phyloP scores from a whole-genome alignment of 2,329 filamentous ascomycete genomes.

The Colletotrichum orbiculare region DNA sequence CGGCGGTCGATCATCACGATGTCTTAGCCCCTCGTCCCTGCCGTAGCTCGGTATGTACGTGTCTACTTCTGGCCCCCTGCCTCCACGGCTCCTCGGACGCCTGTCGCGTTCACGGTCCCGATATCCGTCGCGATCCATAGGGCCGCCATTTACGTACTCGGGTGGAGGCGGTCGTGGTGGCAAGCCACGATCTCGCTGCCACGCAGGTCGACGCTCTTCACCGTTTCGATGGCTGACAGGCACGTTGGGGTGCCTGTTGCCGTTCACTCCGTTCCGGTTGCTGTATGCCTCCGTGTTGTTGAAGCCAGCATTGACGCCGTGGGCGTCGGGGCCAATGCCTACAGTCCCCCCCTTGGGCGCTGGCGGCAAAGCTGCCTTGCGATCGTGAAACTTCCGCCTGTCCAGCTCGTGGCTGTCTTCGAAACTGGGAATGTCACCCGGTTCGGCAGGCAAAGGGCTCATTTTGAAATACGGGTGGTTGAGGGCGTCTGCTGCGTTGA shows the following conservation, averaged over 20 bases:
- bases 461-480: conserved; percentile 92
- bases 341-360: conserved; percentile 93
- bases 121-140: conserved; percentile 53
- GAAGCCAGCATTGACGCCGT: conserved; percentile 61
- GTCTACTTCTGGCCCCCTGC: conserved; percentile 54
- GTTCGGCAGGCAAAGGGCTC: conserved; percentile 80
- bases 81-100: conserved; percentile 47
- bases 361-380: conserved; percentile 85
- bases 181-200: conserved; percentile 64
- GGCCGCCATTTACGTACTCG: conserved; percentile 48
- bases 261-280: conserved; percentile 59
- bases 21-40: conserved; percentile 45
- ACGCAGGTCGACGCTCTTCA: conserved; percentile 63
- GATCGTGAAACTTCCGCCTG: conserved; percentile 87
- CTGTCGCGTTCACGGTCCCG: conserved; percentile 45
- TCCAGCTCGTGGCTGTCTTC: conserved; percentile 98
- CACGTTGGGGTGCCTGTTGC: conserved; percentile 53
- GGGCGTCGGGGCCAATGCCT: conserved; percentile 71
- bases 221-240: conserved; percentile 47
- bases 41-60: conserved; percentile 63
- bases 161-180: conserved; percentile 64
- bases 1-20: conserved; percentile 44
- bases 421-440: conserved; percentile 89
- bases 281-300: conserved; percentile 63
- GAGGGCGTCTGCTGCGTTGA: conserved; percentile 94